Evolutionary conservation across 169 alveolate species (phyloP), one percentile per base, ranked within the genome.

Genomic region (Theileria parva): DNA sequence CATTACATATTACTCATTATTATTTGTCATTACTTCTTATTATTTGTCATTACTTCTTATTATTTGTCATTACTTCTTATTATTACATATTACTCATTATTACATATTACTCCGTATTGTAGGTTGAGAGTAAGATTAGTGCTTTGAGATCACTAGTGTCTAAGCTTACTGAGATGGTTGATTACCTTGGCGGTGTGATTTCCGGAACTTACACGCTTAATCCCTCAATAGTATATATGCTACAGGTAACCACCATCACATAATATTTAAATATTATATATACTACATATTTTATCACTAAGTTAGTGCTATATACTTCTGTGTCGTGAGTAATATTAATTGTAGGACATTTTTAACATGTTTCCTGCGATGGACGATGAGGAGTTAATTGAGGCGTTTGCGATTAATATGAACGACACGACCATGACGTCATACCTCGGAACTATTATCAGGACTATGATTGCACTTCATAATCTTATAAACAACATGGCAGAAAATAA

Each of bases 381-480:
- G 12, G 95, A 95, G 48, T 76, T 96, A 8, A 80, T 88, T 50
- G 92, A 93, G 77, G 96, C 99, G 17, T 97, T 97, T 86, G 92
- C 97, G 59, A 92, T 93, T 15, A 96, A 96, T 83, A 95, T 96
- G 86, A 97, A 97, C 84, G 99, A 97, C 87, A 92, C 95, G 60
- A 92, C 96, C 95, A 89, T 96, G 66, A 91, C 96, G 3, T 91
- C 95, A n/a, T 97, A 96, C 85, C 94, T 97, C 23, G 96, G 98
- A 39, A 93, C 98, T 69, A 88, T 96, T 51, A 87, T 96, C 65
- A 88, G 98, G 69, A 88, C 99, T 13, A 95, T 95, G 83, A 92
- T 97, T 57, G 97, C 99, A 32, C 93, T 97, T 60, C 99, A 97
- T 85, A 94, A 96, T 83, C 94, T 97, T 21, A 96, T 97, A 61